phyloP scores from a whole-genome alignment of 768 basidiomycete species.

The Postia placenta region DNA sequence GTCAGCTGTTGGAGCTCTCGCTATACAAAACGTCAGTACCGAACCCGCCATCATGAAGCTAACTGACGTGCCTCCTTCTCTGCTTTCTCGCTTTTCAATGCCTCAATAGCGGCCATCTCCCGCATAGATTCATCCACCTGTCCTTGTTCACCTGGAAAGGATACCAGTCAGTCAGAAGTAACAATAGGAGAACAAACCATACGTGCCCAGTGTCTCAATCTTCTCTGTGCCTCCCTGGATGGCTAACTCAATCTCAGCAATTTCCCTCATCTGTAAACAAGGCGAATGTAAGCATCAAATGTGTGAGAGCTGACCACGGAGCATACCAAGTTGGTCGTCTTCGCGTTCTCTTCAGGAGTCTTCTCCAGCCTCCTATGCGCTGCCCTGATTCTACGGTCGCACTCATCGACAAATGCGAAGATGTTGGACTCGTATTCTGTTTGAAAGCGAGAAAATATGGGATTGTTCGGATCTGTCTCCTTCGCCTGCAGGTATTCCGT shows the following conservation, averaged over 20 bases:
- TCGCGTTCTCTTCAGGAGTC: constrained; percentile 99
- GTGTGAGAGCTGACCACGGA: too few relatives aligned
- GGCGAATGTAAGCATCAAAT: background rate
- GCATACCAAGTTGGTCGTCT: constrained; percentile 89
- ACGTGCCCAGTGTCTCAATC: constrained; percentile 85
- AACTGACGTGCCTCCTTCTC: constrained; percentile 78
- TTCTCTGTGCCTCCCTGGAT: constrained; percentile 99
- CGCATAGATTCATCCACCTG: constrained; percentile 99
- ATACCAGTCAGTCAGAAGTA: background rate
- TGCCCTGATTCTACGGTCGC: constrained; percentile 90
- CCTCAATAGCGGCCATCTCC: constrained; percentile 96
- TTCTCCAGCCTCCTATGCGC: constrained; percentile 96
- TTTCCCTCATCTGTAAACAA: constrained; percentile 96
- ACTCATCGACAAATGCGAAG: constrained; percentile 95
- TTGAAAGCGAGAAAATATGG: constrained; percentile 83
- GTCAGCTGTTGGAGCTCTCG: constrained; percentile 93
- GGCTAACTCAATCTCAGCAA: constrained; percentile 97
- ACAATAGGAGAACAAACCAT: constrained; percentile 5
- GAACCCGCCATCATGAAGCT: background rate
- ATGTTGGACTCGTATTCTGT: constrained; percentile 96
- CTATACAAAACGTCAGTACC: constrained; percentile 30
- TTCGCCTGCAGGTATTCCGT: constrained; percentile 81
- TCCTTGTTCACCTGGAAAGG: constrained; percentile 80
- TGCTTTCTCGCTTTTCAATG: constrained; percentile 89
- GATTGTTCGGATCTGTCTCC: constrained; percentile 69